Evolutionary conservation across 331 rosid species (phyloP), one percentile per base, ranked within the genome.

Genomic region (Acacia concinna): DNA sequence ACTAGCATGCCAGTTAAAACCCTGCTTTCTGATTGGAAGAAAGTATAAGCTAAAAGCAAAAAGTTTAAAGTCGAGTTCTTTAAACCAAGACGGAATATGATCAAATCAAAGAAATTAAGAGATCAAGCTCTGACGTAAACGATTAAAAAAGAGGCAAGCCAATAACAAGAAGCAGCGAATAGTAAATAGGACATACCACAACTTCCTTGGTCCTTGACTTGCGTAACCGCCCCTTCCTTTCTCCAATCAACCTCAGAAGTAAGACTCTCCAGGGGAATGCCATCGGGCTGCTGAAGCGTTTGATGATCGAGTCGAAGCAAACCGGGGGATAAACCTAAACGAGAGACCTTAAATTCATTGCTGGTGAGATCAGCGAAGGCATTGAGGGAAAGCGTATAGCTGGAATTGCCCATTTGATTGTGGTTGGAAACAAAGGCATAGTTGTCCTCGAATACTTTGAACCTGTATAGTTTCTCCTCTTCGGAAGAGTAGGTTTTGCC

Each of bases 171-270:
- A 40, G 41, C 37, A 31, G 20, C 20, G 43, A 35, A 78, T 3
- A 43, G 49, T 9, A 54, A 47, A 78, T 5, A 34, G 41, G 3
- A 76, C 43, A 70, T 86, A 92, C 97, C 98, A 20, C 98, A 95
- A 74, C 87, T 85, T 71, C 87, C 92, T 87, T 95, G 97, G 80
- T 93, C 96, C 68, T 95, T 95, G 79, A 95, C 94, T 21, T 74
- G 23, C 52, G 96, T 87, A 14, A 92, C 98, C 0, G 94, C 97
- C 6, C 91, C 97, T 32, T 80, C 59, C 41, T 91, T 70, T 87
- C 97, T 86, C 97, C 98, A 95, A 85, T 92, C 98, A 47, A 92
- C 20, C 76, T 92, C 83, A 71, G 88, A 82, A 78, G 98, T 94
- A 83, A 85, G 71, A 18, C 85, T 31, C 11, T 69, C 13, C 1